Conservation (phyloP, 495 filamentous ascomycete genomes). For the Xylaria cubensis region DNA sequence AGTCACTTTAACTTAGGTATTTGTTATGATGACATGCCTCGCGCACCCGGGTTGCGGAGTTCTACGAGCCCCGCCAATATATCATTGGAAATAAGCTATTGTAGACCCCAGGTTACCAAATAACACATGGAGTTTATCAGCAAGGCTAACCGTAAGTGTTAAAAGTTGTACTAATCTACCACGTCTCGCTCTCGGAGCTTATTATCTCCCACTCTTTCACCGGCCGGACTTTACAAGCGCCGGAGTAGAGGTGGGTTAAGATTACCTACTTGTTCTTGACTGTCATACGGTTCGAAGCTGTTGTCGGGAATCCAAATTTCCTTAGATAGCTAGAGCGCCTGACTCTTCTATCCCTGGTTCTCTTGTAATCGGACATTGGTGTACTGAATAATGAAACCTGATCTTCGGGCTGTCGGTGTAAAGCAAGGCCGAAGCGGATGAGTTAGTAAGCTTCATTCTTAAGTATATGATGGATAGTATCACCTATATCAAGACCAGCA, state of each 20-base stretch:
- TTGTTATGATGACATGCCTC: not conserved
- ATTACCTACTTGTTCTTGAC: not conserved
- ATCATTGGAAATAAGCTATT: not conserved
- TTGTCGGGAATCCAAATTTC: too few species aligned
- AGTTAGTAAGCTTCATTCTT: not conserved
- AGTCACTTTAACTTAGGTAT: not conserved
- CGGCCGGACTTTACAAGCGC: not conserved
- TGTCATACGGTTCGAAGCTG: not conserved
- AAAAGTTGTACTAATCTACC: not conserved
- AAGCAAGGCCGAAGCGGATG: not conserved
- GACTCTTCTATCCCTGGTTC: too few species aligned
- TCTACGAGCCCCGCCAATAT: not conserved
- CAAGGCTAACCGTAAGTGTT: not conserved
- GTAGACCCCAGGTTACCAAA: not conserved
- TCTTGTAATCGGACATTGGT: not conserved
- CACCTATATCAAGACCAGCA: too few species aligned
- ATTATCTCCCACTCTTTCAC: not conserved
- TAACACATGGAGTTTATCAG: not conserved
- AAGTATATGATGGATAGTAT: too few species aligned
- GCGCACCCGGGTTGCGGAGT: not conserved
- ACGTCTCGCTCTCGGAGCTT: not conserved
- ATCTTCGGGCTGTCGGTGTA: not conserved
- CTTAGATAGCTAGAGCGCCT: too few species aligned
- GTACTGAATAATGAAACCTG: not conserved
- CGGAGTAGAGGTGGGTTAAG: not conserved